A percentile compares a stretch with the other conserved stretches of the same genome.
phyloP scores from a whole-genome alignment of 768 basidiomycete genomes.

The Hypholoma fasciculare region DNA sequence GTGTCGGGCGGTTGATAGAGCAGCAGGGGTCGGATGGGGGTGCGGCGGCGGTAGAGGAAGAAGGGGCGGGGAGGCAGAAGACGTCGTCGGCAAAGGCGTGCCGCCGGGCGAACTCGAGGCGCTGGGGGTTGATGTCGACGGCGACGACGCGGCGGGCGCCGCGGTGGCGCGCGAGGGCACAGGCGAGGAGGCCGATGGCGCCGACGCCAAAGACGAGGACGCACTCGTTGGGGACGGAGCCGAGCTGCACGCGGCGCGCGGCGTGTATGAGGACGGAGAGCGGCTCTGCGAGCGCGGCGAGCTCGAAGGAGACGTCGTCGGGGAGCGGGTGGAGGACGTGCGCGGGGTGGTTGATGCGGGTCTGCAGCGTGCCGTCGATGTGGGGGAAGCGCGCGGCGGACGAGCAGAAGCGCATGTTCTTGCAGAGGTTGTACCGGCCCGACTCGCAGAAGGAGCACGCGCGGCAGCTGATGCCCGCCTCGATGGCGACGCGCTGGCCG shows the following conservation, averaged over 20 bases:
- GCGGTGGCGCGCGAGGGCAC: constrained; percentile 69
- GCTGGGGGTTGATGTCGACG: constrained; percentile 81
- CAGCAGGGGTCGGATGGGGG: constrained; percentile 11
- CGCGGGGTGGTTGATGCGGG: constrained; percentile 86
- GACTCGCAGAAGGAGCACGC: constrained; percentile 66
- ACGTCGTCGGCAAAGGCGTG: constrained; percentile 78
- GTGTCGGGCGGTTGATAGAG: neutral
- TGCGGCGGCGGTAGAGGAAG: constrained; percentile 7
- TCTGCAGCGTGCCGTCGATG: constrained; percentile 88
- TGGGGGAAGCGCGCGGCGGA: constrained; percentile 93
- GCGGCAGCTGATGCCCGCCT: constrained; percentile 89
- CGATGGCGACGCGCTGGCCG: constrained; percentile 91
- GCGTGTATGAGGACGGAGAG: constrained; percentile 86
- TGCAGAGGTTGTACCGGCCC: constrained; percentile 93
- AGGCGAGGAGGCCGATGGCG: constrained; percentile 90
- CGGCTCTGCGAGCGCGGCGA: constrained; percentile 90
- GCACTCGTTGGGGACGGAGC: constrained; percentile 47
- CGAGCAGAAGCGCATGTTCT: constrained; percentile 84
- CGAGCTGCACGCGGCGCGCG: constrained; percentile 35
- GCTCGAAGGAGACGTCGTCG: constrained; percentile 71
- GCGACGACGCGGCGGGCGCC: constrained; percentile 77
- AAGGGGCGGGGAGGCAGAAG: constrained; percentile 55
- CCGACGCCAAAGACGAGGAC: constrained; percentile 93
- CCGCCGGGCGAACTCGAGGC: constrained; percentile 74
- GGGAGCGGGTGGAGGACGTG: constrained; percentile 88